Base-by-base conservation (phyloP, 2,329 filamentous ascomycete genomes). In the Colletotrichum musae region DNA sequence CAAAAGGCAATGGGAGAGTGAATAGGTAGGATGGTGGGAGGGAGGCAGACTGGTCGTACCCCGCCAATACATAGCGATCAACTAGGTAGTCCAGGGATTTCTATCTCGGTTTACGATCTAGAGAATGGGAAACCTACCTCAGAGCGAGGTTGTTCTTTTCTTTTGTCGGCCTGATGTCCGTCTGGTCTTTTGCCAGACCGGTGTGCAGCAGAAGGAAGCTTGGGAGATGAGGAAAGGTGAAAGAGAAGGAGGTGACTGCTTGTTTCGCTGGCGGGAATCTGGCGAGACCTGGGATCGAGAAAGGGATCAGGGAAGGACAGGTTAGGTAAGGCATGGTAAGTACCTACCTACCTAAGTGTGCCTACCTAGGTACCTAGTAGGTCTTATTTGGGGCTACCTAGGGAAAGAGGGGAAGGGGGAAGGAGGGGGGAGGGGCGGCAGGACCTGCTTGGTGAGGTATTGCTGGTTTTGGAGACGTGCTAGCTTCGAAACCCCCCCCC, bases 391-490 rank as follows among this genome's bases (percentile, higher is more conserved):
- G 4, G 5, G 7, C 28, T 36, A 36, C 10, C 7, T 10, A 56
- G 57, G 50, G 63, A 39, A 26, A 13, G 28, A n/a, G 41, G 10
- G 10, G 28, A 28, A 32, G 41, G 24, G 24, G 58, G 41, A 43
- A 21, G 28, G 45, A 36, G 18, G 16, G 13, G 13, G 41, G 16
- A n/a, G 41, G 41, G 12, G 41, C 36, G 7, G 5, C 5, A 4
- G 13, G 4, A 43, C 41, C 10, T 43, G 13, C 41, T 7, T 13
- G 13, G 41, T 43, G 41, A 43, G 4, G 41, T 43, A 10, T 36
- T 36, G 32, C 32, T 36, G 32, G 32, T 36, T 39, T 64, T 68
- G 64, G 59, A 68, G 64, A 64, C 64, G 64, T 52, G 59, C 59
- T 58, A 64, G 64, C 51, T 64, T 68, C 59, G 58, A n/a, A 24